A percentile compares a stretch with the other conserved stretches of the same genome.
phyloP scores from a whole-genome alignment of 2,329 filamentous ascomycete species.

The Monosporascus sp. region DNA sequence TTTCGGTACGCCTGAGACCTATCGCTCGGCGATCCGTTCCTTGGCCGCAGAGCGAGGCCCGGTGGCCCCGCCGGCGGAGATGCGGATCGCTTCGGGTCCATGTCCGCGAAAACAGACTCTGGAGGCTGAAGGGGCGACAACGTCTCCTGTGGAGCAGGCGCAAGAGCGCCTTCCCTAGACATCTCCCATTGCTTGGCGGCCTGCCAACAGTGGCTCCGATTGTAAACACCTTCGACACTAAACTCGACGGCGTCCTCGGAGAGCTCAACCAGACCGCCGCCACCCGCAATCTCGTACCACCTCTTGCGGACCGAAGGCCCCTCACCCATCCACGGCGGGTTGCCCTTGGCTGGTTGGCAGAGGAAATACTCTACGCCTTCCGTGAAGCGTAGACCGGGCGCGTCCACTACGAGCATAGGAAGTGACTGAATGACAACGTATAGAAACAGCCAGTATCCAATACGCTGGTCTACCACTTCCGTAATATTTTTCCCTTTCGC shows the following conservation, averaged over 20 bases:
- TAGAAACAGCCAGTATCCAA: constrained; percentile 77
- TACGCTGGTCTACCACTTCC: constrained; percentile 67
- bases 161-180: constrained; percentile 14
- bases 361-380: constrained; percentile 79
- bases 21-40: constrained; percentile 20
- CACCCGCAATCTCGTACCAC: constrained; percentile 71
- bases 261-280: constrained; percentile 52
- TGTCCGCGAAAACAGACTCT: constrained; percentile 26
- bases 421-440: constrained; percentile 74
- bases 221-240: constrained; percentile 30
- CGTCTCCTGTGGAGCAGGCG: constrained; percentile 16
- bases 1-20: constrained; percentile 23
- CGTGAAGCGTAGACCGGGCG: constrained; percentile 62
- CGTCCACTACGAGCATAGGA: constrained; percentile 73
- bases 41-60: constrained; percentile 19
- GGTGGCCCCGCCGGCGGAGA: constrained; percentile 23
- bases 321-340: constrained; percentile 68
- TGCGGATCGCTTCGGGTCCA: constrained; percentile 25
- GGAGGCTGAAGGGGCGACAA: constrained; percentile 25
- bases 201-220: constrained; percentile 31
- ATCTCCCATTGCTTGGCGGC: constrained; percentile 29
- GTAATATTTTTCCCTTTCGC: constrained; percentile 57
- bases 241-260: constrained; percentile 54
- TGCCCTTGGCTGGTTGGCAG: constrained; percentile 68
- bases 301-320: constrained; percentile 59